Base-by-base conservation (phyloP, 2,329 filamentous ascomycete species). In the Zymoseptoria passerinii region DNA sequence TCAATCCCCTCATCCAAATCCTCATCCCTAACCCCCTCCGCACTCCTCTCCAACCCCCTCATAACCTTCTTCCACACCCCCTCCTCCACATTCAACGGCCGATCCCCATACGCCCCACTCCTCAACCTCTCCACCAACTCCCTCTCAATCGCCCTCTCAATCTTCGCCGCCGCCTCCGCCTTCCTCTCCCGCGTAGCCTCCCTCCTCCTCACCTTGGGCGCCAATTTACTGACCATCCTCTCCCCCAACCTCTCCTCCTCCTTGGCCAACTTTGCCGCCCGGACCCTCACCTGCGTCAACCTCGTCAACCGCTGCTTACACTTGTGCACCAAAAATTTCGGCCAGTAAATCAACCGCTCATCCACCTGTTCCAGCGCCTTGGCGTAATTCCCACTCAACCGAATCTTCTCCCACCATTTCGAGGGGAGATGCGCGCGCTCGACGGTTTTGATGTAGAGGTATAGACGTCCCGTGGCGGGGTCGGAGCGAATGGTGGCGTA, bases 51-150 rank as follows among this genome's bases (percentile, higher is more conserved):
- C 75, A 99, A 81, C 3, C 90, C 90, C 61, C 86, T 85, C 67
- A 99, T 84, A 7, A 99, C 94, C 82, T 92, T 95, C 82, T 95
- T 95, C 94, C 94, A 99, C 61, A 99, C 90, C 13, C 83, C 82
- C 73, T 96, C 91, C 74, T 95, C 94, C 54, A 96, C 92, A 72
- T 99, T 99, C 65, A 99, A 80, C 49, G 94, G 94, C 72, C 90
- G 85, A 68, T 97, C 92, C 56, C 94, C 94, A 74, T 99, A 97
- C 2, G 92, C 92, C 51, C 94, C 94, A 70, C 90, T 92, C 65
- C 92, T 83, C 74, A 99, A 77, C 67, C 94, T 81, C 76, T 97
- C 90, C 67, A 99, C 88, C 65, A 99, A 80, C 76, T 97, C 92
- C 57, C 94, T 81, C 81, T 99, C 94, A 74, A 99, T 97, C 7